phyloP scores from a whole-genome alignment of 2,329 filamentous ascomycete species.

The Penicillium sp. region DNA sequence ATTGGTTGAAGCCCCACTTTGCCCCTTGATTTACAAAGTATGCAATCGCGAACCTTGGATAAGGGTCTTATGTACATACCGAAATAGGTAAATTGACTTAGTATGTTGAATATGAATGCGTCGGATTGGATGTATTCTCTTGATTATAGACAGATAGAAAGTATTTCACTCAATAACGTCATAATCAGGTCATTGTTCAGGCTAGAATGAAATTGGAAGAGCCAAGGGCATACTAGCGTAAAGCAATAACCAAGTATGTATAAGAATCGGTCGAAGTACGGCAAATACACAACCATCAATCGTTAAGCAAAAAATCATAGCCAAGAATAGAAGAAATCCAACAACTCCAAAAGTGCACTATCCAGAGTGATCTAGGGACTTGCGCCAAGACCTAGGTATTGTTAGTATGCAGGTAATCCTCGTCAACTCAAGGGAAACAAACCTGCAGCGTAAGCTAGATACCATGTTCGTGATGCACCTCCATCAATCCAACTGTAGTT shows the following conservation, averaged over 20 bases:
- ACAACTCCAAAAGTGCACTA: neutral
- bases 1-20: no score
- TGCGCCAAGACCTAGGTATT: neutral
- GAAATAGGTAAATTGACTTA: no score
- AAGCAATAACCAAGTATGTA: neutral
- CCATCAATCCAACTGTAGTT: slow-evolving; percentile 68
- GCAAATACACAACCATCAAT: neutral
- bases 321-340: neutral
- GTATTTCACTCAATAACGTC: no score
- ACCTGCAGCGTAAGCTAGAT: slow-evolving; percentile 76
- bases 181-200: no score
- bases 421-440: neutral
- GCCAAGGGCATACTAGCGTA: neutral
- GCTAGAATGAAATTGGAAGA: neutral
- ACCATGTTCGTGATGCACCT: slow-evolving; percentile 82
- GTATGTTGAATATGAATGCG: no score
- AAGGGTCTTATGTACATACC: no score
- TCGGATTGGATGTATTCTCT: no score
- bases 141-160: no score
- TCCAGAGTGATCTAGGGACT: neutral
- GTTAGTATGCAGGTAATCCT: neutral
- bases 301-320: neutral
- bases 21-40: no score
- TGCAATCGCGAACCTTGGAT: no score
- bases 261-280: neutral